Evolutionary conservation across 768 basidiomycete species (phyloP).

Genomic region (Kwoniella botswanensis): DNA sequence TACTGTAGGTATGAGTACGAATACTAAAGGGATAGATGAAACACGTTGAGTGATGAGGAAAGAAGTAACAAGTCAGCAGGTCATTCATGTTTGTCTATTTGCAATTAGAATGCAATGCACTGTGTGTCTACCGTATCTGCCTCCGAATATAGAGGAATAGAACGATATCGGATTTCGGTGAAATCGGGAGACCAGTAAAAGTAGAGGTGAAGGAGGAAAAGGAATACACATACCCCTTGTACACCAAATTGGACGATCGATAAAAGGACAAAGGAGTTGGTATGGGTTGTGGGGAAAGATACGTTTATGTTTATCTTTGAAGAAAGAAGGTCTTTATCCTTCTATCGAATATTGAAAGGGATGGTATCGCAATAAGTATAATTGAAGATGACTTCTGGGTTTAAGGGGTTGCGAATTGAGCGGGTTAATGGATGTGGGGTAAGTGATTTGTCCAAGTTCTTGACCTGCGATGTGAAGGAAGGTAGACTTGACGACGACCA

Average conservation of each 20-base stretch:
- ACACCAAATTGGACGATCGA: background rate
- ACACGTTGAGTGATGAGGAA: background rate
- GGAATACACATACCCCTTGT: conserved; percentile 5
- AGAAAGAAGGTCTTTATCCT: background rate
- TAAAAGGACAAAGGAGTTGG: conserved; percentile 8
- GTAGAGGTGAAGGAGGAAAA: background rate
- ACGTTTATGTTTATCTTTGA: background rate
- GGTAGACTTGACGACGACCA: background rate
- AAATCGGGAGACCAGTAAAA: background rate
- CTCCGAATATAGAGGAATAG: background rate
- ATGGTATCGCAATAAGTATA: background rate
- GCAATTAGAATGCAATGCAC: background rate
- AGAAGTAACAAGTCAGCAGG: background rate
- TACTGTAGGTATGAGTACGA: background rate
- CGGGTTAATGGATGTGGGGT: background rate
- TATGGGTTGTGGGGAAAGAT: background rate
- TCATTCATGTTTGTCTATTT: background rate
- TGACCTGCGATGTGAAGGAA: background rate
- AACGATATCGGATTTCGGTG: conserved; percentile 1
- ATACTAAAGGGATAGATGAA: background rate
- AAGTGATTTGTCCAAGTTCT: background rate
- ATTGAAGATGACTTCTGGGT: background rate
- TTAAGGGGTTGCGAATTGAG: background rate
- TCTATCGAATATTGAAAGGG: background rate
- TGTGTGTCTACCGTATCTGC: background rate